Evolutionary conservation across 2,329 filamentous ascomycete genomes (phyloP).

Genomic region (Pseudocercospora musae): DNA sequence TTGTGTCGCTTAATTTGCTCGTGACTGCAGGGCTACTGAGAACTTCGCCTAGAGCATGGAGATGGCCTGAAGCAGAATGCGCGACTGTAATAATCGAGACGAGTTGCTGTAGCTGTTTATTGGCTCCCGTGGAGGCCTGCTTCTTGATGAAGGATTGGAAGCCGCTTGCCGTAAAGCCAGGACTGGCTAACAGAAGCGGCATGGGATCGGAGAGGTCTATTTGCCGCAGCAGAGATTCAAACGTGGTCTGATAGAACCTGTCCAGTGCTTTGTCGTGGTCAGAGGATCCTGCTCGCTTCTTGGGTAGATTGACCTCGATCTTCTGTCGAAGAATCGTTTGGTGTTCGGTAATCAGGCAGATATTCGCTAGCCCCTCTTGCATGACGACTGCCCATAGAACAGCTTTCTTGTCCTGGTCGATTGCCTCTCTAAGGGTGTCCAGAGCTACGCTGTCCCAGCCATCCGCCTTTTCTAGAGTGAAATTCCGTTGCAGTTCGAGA

Average conservation of each 20-base stretch:
- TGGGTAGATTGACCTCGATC: conserved; percentile 64
- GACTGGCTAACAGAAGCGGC: conserved; percentile 80
- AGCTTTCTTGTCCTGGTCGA: conserved; percentile 74
- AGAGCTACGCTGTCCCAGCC: conserved; percentile 89
- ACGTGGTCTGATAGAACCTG: conserved; percentile 73
- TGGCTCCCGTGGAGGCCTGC: conserved; percentile 61
- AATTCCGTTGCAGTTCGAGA: conserved; percentile 81
- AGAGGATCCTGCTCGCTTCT: conserved; percentile 61
- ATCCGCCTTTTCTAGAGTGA: conserved; percentile 78
- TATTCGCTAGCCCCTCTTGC: conserved; percentile 82
- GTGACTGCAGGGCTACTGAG: conserved; percentile 77
- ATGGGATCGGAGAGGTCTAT: conserved; percentile 69
- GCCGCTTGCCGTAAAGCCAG: conserved; percentile 78
- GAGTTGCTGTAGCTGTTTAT: conserved; percentile 66
- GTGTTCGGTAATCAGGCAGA: conserved; percentile 77
- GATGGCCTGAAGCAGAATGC: conserved; percentile 78
- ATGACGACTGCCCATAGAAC: conserved; percentile 88
- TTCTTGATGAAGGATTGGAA: conserved; percentile 73
- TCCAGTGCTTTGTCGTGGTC: conserved; percentile 59
- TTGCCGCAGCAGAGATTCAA: conserved; percentile 71
- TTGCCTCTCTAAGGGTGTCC: conserved; percentile 72
- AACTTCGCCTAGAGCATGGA: conserved; percentile 84
- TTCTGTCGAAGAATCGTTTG: conserved; percentile 71
- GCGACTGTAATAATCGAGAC: conserved; percentile 67
- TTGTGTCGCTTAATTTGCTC: conserved; percentile 75